These are phyloP conservation scores for Kickxella alabastrina DNA, from an alignment of 192 early-diverging fungal genomes.

Conservation along the genomic window DNA sequence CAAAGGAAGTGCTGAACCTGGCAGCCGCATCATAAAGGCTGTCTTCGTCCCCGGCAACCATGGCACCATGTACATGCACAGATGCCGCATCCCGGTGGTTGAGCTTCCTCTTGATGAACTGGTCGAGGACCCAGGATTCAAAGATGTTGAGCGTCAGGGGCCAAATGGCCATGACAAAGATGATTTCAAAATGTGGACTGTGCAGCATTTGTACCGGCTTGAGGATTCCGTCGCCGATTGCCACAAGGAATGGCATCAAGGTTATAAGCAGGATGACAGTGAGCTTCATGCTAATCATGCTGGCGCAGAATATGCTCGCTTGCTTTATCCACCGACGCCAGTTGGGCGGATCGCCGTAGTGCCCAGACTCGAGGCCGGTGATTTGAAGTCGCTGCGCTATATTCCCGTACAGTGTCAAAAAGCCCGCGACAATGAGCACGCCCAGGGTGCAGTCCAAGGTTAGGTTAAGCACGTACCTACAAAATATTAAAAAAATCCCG, in stretches of 20 bases:
- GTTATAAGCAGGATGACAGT: slow-evolving; percentile 33
- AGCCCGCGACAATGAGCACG: slow-evolving; percentile 32
- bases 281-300: slow-evolving; percentile 51
- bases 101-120: slow-evolving; percentile 43
- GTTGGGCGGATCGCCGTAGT: slow-evolving; percentile 46
- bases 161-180: slow-evolving; percentile 53
- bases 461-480: slow-evolving; percentile 50
- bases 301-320: slow-evolving; percentile 27
- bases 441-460: slow-evolving; percentile 50
- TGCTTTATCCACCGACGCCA: slow-evolving; percentile 46
- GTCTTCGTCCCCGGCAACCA: slow-evolving; percentile 4
- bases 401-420: slow-evolving; percentile 22
- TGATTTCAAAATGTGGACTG: slow-evolving; percentile 42
- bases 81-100: slow-evolving; percentile 3
- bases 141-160: slow-evolving; percentile 49
- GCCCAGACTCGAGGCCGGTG: slow-evolving; percentile 37
- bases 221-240: slow-evolving; percentile 38
- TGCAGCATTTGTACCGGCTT: slow-evolving; percentile 36
- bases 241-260: slow-evolving; percentile 32
- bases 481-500: neutral
- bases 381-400: slow-evolving; percentile 15
- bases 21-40: neutral
- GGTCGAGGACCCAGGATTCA: slow-evolving; percentile 52
- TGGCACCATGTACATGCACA: slow-evolving; percentile 29
- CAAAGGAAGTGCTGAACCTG: slow-evolving; percentile 10